These are phyloP conservation scores for Boletus vinaceobasis DNA, from an alignment of 768 basidiomycete species.

Conservation along the genomic window DNA sequence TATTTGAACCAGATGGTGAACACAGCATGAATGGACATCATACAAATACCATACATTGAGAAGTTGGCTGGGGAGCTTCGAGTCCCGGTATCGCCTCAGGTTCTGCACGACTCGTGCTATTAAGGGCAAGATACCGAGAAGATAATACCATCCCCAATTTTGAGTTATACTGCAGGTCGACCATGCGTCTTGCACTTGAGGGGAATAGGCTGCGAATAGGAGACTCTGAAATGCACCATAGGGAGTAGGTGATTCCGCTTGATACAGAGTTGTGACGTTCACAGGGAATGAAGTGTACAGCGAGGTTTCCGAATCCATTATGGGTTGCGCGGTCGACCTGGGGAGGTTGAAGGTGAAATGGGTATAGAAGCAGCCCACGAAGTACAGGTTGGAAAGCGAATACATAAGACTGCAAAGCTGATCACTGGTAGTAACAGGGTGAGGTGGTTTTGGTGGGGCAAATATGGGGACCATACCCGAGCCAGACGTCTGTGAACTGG, in stretches of 20 bases:
- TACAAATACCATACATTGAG: conserved; percentile 65
- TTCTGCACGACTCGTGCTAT: conserved; percentile 81
- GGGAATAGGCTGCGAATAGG: conserved; percentile 11
- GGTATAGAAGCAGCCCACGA: conserved; percentile 71
- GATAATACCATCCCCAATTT: conserved; percentile 62
- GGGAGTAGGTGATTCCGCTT: background rate
- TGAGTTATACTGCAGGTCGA: conserved; percentile 36
- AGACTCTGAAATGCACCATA: background rate
- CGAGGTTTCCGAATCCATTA: background rate
- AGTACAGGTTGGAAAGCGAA: conserved; percentile 67
- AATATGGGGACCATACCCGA: conserved; percentile 52
- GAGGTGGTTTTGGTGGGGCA: conserved; percentile 1
- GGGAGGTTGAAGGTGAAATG: conserved; percentile 1
- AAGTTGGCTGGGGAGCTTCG: conserved; percentile 68
- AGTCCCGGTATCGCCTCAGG: conserved; percentile 82
- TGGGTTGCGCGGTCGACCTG: background rate
- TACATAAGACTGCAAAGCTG: conserved; percentile 80
- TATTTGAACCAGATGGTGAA: conserved; percentile 27
- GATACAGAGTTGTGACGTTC: background rate
- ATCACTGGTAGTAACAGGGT: conserved; percentile 46
- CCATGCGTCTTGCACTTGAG: conserved; percentile 46
- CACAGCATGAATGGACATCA: background rate
- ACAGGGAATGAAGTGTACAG: background rate
- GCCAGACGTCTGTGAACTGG: conserved; percentile 86
- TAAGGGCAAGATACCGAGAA: conserved; percentile 64